Conservation (phyloP, 306 rosid species). For the Acacia crassicarpa region DNA sequence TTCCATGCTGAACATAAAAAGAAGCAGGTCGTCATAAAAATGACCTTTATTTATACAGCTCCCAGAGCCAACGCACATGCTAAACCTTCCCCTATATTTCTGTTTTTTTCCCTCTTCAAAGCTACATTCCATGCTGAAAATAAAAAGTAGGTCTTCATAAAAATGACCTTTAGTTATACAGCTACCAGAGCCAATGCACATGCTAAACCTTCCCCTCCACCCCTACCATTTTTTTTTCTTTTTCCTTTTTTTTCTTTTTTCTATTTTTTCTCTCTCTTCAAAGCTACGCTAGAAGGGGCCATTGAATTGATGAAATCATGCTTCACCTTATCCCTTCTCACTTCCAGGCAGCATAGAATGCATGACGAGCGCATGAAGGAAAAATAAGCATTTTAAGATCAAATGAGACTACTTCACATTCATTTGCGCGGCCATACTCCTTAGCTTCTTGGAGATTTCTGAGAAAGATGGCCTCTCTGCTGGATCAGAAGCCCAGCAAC, state of each 20-base stretch:
- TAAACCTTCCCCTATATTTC: neutral
- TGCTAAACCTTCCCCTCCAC: neutral
- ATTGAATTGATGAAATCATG: constrained; percentile 45
- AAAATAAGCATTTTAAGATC: constrained; percentile 25
- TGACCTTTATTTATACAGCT: constrained; percentile 48
- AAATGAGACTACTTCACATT: constrained; percentile 68
- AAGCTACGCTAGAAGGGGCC: constrained; percentile 44
- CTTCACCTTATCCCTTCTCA: constrained; percentile 53
- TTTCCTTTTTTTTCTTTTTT: neutral
- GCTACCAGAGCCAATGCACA: constrained; percentile 44
- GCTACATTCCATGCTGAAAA: constrained; percentile 5
- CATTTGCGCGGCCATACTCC: constrained; percentile 96
- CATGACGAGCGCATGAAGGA: too few relatives aligned
- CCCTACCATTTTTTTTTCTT: neutral
- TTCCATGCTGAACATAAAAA: constrained; percentile 10
- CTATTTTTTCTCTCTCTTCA: neutral
- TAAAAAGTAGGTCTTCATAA: neutral
- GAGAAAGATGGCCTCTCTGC: constrained; percentile 85
- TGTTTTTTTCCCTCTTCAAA: neutral
- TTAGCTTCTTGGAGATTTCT: constrained; percentile 91
- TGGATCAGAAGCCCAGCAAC: constrained; percentile 94
- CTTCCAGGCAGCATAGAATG: constrained; percentile 48
- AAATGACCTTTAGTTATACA: constrained; percentile 43
- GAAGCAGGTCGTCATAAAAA: neutral
- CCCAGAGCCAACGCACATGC: constrained; percentile 38